Evolutionary conservation across 805 yeast species (phyloP).

Genomic region (Pichia californica): DNA sequence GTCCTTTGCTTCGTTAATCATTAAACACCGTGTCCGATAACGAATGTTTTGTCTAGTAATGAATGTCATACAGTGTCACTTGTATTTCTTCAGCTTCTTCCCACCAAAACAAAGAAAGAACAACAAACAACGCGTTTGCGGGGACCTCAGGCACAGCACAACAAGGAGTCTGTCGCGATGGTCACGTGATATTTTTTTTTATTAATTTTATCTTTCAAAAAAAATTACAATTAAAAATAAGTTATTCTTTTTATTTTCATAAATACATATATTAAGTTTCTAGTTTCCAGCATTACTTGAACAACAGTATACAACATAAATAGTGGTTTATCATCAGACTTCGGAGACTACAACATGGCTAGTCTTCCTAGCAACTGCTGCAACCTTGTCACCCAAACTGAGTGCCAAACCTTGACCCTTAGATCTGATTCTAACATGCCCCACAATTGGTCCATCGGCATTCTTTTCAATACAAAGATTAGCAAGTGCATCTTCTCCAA

Average conservation of each 20-base stretch:
- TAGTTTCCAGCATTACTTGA: no score
- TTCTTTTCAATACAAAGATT: constrained; percentile 88
- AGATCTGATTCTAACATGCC: constrained; percentile 93
- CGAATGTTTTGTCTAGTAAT: no score
- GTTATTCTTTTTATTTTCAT: no score
- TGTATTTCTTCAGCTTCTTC: neutral
- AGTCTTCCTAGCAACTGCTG: constrained; percentile 64
- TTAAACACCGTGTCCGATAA: no score
- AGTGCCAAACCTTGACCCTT: constrained; percentile 97
- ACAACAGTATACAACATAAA: no score
- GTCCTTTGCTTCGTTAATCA: no score
- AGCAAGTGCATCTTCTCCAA: constrained; percentile 97
- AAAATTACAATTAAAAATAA: no score
- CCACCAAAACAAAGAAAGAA: no score
- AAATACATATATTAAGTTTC: no score
- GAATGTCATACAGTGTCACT: neutral
- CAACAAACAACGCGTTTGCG: no score
- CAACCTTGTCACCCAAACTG: constrained; percentile 90
- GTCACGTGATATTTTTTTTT: no score
- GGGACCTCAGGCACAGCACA: neutral
- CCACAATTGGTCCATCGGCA: constrained; percentile 68
- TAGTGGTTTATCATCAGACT: constrained; percentile 14
- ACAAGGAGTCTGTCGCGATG: neutral
- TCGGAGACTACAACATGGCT: constrained; percentile 29
- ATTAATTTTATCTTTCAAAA: no score